Conservation (phyloP, 257 asterid species). For the Lavandula angustifolia region DNA sequence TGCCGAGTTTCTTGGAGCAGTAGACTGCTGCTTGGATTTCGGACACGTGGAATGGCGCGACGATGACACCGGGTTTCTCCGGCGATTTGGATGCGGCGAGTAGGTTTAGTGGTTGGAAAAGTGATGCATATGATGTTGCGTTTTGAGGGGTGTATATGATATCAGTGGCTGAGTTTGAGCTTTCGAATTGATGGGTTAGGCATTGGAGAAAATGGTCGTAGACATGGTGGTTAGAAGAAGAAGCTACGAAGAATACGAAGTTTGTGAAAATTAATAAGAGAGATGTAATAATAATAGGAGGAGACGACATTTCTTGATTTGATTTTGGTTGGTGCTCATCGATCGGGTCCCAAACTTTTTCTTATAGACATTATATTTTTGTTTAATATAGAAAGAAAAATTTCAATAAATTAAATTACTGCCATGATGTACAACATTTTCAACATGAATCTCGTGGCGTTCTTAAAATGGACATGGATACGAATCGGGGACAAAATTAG, state of each 20-base stretch:
- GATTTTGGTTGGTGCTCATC: neutral
- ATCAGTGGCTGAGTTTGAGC: constrained; percentile 14
- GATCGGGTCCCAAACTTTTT: too few species aligned
- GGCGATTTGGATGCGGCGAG: neutral
- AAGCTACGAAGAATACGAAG: too few species aligned
- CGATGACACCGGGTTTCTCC: constrained; percentile 28
- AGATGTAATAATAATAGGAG: neutral
- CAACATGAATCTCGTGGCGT: too few species aligned
- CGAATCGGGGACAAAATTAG: too few species aligned
- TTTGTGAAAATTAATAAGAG: neutral
- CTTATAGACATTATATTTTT: too few species aligned
- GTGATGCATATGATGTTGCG: too few species aligned
- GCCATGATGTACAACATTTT: too few species aligned
- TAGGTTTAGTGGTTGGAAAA: constrained; percentile 16
- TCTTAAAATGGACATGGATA: too few species aligned
- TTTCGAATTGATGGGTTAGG: constrained; percentile 21
- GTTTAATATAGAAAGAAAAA: too few species aligned
- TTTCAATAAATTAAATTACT: too few species aligned
- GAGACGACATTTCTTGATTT: too few species aligned
- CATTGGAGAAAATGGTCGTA: constrained; percentile 25
- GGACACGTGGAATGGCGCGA: constrained; percentile 34
- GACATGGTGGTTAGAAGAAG: neutral
- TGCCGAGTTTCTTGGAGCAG: constrained; percentile 38
- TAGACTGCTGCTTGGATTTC: constrained; percentile 35
- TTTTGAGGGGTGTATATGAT: constrained; percentile 30